Conservation (phyloP, 176 grass and related monocot genomes). For the Musa itinerans region DNA sequence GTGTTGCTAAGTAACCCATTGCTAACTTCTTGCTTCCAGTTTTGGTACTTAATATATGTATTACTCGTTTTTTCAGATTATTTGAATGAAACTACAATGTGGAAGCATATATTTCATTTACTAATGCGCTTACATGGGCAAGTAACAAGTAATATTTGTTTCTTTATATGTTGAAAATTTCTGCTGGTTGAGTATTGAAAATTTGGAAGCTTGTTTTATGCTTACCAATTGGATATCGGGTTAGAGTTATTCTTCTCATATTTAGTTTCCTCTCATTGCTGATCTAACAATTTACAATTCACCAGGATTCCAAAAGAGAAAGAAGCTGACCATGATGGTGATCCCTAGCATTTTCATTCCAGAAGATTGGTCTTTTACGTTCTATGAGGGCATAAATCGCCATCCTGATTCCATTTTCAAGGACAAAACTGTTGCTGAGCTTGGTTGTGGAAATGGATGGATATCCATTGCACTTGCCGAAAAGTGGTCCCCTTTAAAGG, state of each 20-base stretch:
- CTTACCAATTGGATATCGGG: too few species aligned
- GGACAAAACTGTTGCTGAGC: conserved; percentile 71
- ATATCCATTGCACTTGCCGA: conserved; percentile 96
- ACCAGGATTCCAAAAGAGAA: conserved; percentile 69
- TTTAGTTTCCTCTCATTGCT: conserved; percentile 7
- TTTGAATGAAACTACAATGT: too few species aligned
- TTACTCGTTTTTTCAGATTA: too few species aligned
- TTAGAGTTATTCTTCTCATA: background rate
- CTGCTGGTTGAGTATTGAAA: too few species aligned
- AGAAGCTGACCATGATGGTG: conserved; percentile 97
- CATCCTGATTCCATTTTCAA: conserved; percentile 84
- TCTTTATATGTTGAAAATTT: too few species aligned
- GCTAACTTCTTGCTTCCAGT: too few species aligned
- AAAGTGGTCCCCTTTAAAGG: conserved; percentile 86
- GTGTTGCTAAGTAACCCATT: too few species aligned
- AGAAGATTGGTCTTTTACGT: conserved; percentile 99
- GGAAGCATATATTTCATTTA: too few species aligned
- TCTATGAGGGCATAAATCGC: conserved; percentile 92
- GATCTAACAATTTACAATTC: conserved; percentile 23
- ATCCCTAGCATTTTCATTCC: conserved; percentile 99
- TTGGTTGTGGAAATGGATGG: conserved; percentile 97
- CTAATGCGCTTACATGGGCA: too few species aligned
- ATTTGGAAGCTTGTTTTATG: too few species aligned
- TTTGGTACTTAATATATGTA: too few species aligned
- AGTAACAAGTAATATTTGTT: too few species aligned